These are phyloP conservation scores for Polygonum aviculare DNA, from an alignment of 148 eudicot genomes.

Conservation along the genomic window DNA sequence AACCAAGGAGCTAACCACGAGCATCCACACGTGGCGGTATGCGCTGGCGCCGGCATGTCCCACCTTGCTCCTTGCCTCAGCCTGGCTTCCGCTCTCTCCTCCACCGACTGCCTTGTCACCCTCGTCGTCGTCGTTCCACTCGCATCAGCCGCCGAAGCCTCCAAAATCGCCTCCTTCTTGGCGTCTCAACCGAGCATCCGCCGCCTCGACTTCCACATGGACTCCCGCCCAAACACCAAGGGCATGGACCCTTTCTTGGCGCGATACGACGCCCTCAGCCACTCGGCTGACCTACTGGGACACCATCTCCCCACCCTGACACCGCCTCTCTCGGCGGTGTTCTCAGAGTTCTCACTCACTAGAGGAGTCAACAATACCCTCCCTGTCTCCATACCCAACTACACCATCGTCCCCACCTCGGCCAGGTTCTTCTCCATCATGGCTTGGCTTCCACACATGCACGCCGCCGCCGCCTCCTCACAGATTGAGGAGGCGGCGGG, in stretches of 20 bases:
- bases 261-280: not conserved
- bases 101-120: slow-evolving; percentile 26
- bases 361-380: slow-evolving; percentile 12
- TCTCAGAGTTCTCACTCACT: slow-evolving; percentile 26
- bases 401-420: slow-evolving; percentile 23
- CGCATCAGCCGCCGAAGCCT: slow-evolving; percentile 34
- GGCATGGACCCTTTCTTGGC: not conserved
- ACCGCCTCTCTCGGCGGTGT: slow-evolving; percentile 30
- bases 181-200: slow-evolving; percentile 22
- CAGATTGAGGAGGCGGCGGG: not conserved
- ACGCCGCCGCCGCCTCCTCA: not conserved
- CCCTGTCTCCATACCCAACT: slow-evolving; percentile 17
- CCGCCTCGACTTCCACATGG: slow-evolving; percentile 25
- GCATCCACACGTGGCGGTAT: slow-evolving; percentile 21
- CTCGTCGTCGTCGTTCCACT: slow-evolving; percentile 30
- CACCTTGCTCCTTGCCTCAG: slow-evolving; percentile 65
- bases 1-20: not conserved
- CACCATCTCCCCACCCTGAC: slow-evolving; percentile 7
- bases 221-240: slow-evolving; percentile 4
- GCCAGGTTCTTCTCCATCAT: slow-evolving; percentile 28
- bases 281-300: not conserved
- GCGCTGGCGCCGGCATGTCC: slow-evolving; percentile 60
- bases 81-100: slow-evolving; percentile 33
- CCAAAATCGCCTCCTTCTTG: slow-evolving; percentile 27
- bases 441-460: slow-evolving; percentile 21